Evolutionary conservation across 2,329 filamentous ascomycete genomes (phyloP).

Genomic region (Aspergillus thermomutatus): DNA sequence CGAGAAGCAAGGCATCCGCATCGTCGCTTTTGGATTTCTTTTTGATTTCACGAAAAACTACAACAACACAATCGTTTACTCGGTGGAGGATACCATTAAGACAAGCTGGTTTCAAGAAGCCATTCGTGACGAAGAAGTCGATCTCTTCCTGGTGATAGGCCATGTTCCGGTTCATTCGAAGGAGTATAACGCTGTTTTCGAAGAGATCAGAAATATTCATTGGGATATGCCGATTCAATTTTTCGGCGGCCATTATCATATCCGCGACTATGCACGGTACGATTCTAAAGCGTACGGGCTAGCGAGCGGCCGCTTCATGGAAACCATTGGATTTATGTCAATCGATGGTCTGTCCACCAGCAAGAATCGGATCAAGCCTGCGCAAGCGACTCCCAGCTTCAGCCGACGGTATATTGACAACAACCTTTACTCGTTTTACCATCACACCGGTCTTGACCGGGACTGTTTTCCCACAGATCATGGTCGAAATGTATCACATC

Average conservation of each 20-base stretch:
- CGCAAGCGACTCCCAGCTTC: conserved; percentile 54
- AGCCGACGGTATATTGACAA: conserved; percentile 87
- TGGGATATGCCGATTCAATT: conserved; percentile 85
- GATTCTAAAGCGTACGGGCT: conserved; percentile 75
- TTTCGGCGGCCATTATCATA: conserved; percentile 87
- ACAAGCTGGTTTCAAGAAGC: conserved; percentile 87
- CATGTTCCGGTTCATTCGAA: conserved; percentile 79
- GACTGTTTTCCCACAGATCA: conserved; percentile 72
- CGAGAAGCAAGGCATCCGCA: conserved; percentile 77
- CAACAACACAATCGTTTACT: conserved; percentile 83
- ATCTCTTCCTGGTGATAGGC: conserved; percentile 81
- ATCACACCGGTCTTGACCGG: conserved; percentile 72
- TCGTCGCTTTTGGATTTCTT: conserved; percentile 89
- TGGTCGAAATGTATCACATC: conserved; percentile 66
- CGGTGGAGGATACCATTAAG: conserved; percentile 74
- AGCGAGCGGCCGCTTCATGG: conserved; percentile 87
- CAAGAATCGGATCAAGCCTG: conserved; percentile 25
- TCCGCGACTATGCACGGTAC: conserved; percentile 77
- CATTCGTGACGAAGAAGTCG: conserved; percentile 72
- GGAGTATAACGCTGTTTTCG: conserved; percentile 75
- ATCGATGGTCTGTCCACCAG: conserved; percentile 62
- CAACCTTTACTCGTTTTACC: conserved; percentile 78
- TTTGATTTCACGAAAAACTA: conserved; percentile 91
- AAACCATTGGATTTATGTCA: conserved; percentile 92
- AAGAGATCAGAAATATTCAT: conserved; percentile 70